These are phyloP conservation scores for Pseudotulostoma volvatum DNA, from an alignment of 495 filamentous ascomycete species.

Conservation along the genomic window DNA sequence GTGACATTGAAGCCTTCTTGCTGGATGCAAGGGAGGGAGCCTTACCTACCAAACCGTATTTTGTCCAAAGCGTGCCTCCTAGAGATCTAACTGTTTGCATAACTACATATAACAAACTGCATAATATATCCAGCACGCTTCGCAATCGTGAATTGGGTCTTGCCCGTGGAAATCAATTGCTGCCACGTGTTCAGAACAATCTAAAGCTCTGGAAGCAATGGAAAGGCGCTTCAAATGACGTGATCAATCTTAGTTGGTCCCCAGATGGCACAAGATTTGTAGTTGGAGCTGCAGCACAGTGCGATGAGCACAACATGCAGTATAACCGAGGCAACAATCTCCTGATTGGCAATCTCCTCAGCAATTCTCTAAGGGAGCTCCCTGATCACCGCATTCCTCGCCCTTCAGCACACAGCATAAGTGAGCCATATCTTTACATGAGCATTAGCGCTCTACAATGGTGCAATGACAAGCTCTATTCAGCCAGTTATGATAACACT, in stretches of 20 bases:
- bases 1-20: constrained; percentile 9
- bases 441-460: constrained; percentile 67
- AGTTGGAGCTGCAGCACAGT: constrained; percentile 54
- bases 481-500: constrained; percentile 64
- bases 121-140: not conserved
- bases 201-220: constrained; percentile 25
- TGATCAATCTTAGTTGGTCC: constrained; percentile 32
- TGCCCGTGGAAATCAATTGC: not conserved
- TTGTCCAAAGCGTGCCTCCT: constrained; percentile 3
- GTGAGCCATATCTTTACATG: constrained; percentile 52
- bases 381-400: constrained; percentile 51
- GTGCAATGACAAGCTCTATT: constrained; percentile 48
- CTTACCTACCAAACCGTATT: constrained; percentile 5
- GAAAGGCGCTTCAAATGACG: constrained; percentile 38
- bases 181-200: not conserved
- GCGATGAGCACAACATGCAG: constrained; percentile 59
- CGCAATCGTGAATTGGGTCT: not conserved
- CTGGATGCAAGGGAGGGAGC: constrained; percentile 7
- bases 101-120: not conserved
- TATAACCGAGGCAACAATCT: constrained; percentile 76
- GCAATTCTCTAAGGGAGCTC: constrained; percentile 42
- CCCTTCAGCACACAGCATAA: constrained; percentile 39
- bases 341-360: constrained; percentile 45
- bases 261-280: constrained; percentile 32
- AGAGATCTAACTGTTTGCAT: not conserved